Evolutionary conservation across 352 stramenopile species (phyloP), one percentile per base, ranked within the genome.

Genomic region (Phytophthora pisi): DNA sequence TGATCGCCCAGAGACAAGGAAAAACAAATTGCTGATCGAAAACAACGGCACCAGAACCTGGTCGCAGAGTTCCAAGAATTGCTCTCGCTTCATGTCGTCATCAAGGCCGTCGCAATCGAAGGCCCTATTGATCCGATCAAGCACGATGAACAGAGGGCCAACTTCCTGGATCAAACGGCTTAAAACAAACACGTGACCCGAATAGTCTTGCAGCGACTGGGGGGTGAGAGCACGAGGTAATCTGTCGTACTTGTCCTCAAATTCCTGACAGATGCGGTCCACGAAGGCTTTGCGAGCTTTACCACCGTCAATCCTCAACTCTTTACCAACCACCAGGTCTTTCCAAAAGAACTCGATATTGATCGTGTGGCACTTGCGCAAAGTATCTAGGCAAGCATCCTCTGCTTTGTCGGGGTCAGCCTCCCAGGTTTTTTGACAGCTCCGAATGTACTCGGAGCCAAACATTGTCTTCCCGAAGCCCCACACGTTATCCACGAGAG

Each of bases 101-200:
- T 9, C 10, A 3, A 30, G n/a, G 1, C 36, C 43, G 15, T n/a
- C 10, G 31, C 38, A 0, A 4, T 58, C 16, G 18, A 71, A 58
- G 0, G 55, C 51, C 5, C 16, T 10, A n/a, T 45, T 57, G 59
- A 66, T 69, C 9, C 59, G 57, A 59, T 66, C 63, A 1, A 72
- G 10, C 43, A 72, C 53, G 20, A 72, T 72, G 38, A 75, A 68
- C 4, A 75, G 52, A 11, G 68, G 52, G 0, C 62, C 68, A 24
- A 59, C 68, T 75, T 75, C 57, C 5, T 10, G 7, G 4, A 2
- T 52, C 23, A 10, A 64, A 57, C 11, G 4, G 36, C 31, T 10
- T 1, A 16, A 5, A 24, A 36, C 30, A 11, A 11, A 2, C 30
- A 36, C 30, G 30, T 10, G 30, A 1, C 7, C 11, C 30, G 30